Evolutionary conservation across 192 early-diverging fungal species (phyloP), one percentile per base, ranked within the genome.

Genomic region (Lunasporangiospora selenospora): DNA sequence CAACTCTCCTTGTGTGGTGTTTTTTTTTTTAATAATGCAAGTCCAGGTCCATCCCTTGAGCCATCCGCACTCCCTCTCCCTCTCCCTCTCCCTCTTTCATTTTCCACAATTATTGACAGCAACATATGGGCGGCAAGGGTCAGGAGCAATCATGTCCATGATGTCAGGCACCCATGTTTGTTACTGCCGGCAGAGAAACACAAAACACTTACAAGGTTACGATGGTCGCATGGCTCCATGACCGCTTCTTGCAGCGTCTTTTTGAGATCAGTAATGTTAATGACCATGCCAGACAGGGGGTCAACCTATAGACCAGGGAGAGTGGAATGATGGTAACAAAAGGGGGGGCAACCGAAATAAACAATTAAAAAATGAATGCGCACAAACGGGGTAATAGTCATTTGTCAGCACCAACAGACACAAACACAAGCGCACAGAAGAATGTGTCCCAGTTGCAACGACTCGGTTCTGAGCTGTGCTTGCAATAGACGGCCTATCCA

Each of bases 201-300:
- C 16, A 27, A 16, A 18, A 1, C 19, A 47, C 66, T 61, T 83
- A 89, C 89, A 75, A 97, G 53, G 66, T 97, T 92, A 42, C 83
- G 84, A 76, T 97, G 95, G 81, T 97, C 95, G 56, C 94, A 77
- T 18, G 83, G 70, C 43, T 94, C 91, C 73, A 94, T 79, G 27
- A 97, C 83, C 0, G 85, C 80, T 9, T 46, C 37, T 51, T 90
- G 79, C 58, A 97, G 88, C 73, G 84, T 89, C 53, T 83, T 75
- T 79, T 96, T 96, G 61, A 96, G 70, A 34, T 92, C 88, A 0
- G 77, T 78, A 9, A 95, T 76, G 70, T 94, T 95, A 58, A 91
- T 83, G 3, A 97, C 90, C 94, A 97, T 96, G 4, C 94, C 95
- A 0, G 90, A 94, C 9, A 50, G 30, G n/a, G 82, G 84, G 75